Conservation (phyloP, 257 asterid genomes). For the Echium plantagineum region DNA sequence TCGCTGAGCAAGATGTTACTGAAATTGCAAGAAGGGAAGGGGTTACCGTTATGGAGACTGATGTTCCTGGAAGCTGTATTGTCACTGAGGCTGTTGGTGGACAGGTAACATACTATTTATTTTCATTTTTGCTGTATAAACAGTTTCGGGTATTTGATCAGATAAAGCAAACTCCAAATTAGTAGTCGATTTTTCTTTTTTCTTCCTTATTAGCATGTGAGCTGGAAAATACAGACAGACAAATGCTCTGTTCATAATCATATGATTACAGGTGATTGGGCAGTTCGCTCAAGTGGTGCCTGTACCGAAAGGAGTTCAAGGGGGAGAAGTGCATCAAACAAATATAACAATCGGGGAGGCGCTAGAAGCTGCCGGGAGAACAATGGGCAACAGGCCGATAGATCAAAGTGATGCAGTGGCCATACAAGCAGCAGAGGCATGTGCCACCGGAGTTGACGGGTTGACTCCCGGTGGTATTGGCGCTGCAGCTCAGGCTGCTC, state of each 20-base stretch:
- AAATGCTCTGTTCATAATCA: too few relatives aligned
- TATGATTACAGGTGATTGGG: slow-evolving; percentile 31
- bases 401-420: slow-evolving; percentile 76
- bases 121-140: too few relatives aligned
- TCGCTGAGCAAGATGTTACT: slow-evolving; percentile 28
- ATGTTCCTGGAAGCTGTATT: slow-evolving; percentile 34
- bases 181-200: too few relatives aligned
- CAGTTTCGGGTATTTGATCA: too few relatives aligned
- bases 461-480: slow-evolving; percentile 48
- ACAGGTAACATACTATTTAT: slow-evolving; percentile 22
- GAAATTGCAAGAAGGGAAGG: slow-evolving; percentile 30
- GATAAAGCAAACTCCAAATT: too few relatives aligned
- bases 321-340: slow-evolving; percentile 10
- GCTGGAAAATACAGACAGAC: too few relatives aligned
- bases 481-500: slow-evolving; percentile 64
- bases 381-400: slow-evolving; percentile 37
- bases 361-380: slow-evolving; percentile 42
- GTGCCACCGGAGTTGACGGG: slow-evolving; percentile 45
- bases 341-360: slow-evolving; percentile 64
- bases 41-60: slow-evolving; percentile 36
- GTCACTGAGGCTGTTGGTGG: slow-evolving; percentile 56
- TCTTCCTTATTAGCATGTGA: too few relatives aligned
- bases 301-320: slow-evolving; percentile 4
- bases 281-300: slow-evolving; percentile 23
- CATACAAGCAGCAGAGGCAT: slow-evolving; percentile 56